Base-by-base conservation (phyloP, 2,329 filamentous ascomycete species). In the Diaporthe citri region DNA sequence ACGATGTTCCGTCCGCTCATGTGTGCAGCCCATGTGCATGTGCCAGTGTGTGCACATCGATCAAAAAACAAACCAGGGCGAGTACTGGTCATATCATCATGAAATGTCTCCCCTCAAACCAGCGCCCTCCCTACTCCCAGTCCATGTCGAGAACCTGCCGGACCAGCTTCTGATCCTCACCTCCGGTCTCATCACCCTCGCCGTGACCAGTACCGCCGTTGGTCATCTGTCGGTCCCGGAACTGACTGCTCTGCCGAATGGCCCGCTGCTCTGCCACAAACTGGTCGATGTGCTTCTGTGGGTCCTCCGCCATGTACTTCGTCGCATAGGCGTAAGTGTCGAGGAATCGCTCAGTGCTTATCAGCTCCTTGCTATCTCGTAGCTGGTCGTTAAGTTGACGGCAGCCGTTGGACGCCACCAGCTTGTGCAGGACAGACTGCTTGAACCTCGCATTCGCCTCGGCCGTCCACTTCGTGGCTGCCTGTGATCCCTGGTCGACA, bases 91-190 rank as follows among this genome's bases (percentile, higher is more conserved):
- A 31, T 55, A 15, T 15, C 25, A 3, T 4, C 22, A 25, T 25
- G 46, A 9, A 39, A 15, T 69, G 9, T 3, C n/a, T 22, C 31
- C 13, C 39, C 2, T 20, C 10, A 31, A n/a, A n/a, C 5, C 12
- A 13, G 10, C 25, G 15, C 8, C 31, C 15, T 17, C 8, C n/a
- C 15, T 52, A 55, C 64, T 52, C 64, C 48, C 64, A 69, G 9
- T 69, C 48, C 64, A 69, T 69, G 8, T 69, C 48, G n/a, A 69
- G 64, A 20, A 69, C 64, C 31, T 69, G 22, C 15, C 17, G 48
- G 34, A 52, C 34, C 34, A 69, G 48, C 3, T 25, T 31, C 48
- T 52, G 15, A 28, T 17, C 28, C 34, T 67, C 31, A 17, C 6
- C 28, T 8, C 31, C 31, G 48, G 5, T 41, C 48, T 41, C 34